Evolutionary conservation across 768 basidiomycete species (phyloP).

Genomic region (Nidularia pulvinata): DNA sequence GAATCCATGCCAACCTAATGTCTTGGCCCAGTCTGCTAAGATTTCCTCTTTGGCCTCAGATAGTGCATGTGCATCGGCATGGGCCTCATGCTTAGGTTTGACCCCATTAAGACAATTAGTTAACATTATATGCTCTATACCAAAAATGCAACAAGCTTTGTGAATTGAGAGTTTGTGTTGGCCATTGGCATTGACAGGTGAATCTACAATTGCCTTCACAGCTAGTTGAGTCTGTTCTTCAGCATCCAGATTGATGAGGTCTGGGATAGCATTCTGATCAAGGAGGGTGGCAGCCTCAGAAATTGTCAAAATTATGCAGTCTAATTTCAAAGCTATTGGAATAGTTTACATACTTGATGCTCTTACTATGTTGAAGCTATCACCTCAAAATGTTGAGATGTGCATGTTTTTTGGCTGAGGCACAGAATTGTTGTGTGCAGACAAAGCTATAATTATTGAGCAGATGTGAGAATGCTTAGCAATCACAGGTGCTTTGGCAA

Average conservation of each 20-base stretch:
- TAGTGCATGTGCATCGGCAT: not conserved
- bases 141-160: not conserved
- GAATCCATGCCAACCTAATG: not conserved
- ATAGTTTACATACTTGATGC: too few relatives aligned
- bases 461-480: too few relatives aligned
- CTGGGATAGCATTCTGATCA: not conserved
- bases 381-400: too few relatives aligned
- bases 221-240: not conserved
- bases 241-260: not conserved
- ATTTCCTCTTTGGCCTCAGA: not conserved
- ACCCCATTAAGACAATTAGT: not conserved
- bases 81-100: not conserved
- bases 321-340: too few relatives aligned
- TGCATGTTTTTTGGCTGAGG: too few relatives aligned
- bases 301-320: too few relatives aligned
- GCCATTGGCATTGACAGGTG: not conserved
- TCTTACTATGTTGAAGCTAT: too few relatives aligned
- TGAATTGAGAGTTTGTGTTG: not conserved
- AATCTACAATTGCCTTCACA: not conserved
- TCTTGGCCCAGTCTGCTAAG: not conserved
- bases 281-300: too few relatives aligned
- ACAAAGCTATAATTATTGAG: too few relatives aligned
- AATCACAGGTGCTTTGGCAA: too few relatives aligned
- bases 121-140: not conserved
- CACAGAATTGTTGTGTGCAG: too few relatives aligned